Evolutionary conservation across 805 yeast genomes (phyloP), one percentile per base, ranked within the genome.

Genomic region (Candida namnaoensis): DNA sequence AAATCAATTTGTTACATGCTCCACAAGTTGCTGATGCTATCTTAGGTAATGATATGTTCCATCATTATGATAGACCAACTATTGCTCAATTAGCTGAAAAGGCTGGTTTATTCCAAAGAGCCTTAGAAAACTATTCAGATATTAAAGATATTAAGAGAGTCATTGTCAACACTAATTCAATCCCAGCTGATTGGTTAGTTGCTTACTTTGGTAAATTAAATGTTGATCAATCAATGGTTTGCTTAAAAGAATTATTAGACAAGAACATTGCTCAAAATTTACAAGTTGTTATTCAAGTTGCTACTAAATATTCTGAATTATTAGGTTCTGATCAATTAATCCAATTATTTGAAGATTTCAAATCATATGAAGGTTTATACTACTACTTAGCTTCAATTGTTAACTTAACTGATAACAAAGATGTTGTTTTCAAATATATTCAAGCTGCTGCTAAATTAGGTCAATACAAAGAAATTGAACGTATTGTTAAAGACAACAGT

Each of bases 11-110:
- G 60, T 64, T 87, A 59, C 95, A 90, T 61, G 99, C 99, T 14
- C 99, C 99, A 40, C 99, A 93, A 72, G 99, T 93, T 43, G 99
- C 99, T 36, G 99, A 93, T 65, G 99, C 99, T 19, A 93, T 93
- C 51, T 73, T 93, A 55, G 96, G 97, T 46, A 93, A 91, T 64
- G 80, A 82, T 46, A 91, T 93, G 87, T 93, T 95, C 69, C 79
- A 90, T 50, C 96, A 90, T 60, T 93, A 87, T 63, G 99, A 93
- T 64, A 84, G 87, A 54, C 88, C 95, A 53, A 82, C 95, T 33
- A 82, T 93, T 58, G 99, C 98, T 23, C 75, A 80, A 44, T 74
- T 95, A 50, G 80, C 96, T 64, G 99, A 93, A 67, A 88, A 88
- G 66, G 91, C 96, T n/a, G 98, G 97, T 15, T 73, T 93, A 50